Base-by-base conservation (phyloP, 2,329 filamentous ascomycete genomes). In the Aspergillus sp. region DNA sequence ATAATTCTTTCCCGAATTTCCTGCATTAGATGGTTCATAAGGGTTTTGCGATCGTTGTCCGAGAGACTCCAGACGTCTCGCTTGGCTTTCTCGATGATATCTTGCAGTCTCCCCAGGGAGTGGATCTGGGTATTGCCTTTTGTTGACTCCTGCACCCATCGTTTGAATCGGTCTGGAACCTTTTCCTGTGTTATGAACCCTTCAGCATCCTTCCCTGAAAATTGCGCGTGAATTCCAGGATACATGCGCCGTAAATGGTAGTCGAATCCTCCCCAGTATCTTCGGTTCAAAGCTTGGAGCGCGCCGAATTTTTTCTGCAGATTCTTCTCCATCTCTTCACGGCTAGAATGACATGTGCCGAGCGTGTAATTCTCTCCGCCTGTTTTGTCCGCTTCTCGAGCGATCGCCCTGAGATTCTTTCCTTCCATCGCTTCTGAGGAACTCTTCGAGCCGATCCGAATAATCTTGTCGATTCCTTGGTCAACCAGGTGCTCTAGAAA, bases 401-500 rank as follows among this genome's bases (percentile, higher is more conserved):
- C 50, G 28, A 72, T 49, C 3, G 66, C 54, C 0, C 80, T 74
- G 5, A 90, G 77, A 55, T 85, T 88, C 17, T 82, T 69, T 0
- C 69, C 66, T 11, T 81, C 69, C 0, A 90, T 72, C 2, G 74
- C 67, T 30, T 83, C 79, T 0, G 84, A 86, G 60, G 87, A 85
- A 1, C 83, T 86, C 17, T 80, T 80, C 1, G 80, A 81, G 0
- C 89, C 88, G 4, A 91, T 84, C 0, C 88, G 86, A 31, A 91
- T 81, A 22, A 91, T 79, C 5, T 84, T 23, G 64, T 62, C 47
- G 9, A 72, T 68, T 19, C 69, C 53, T 22, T 64, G 63, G 31
- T 71, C 52, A 23, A 86, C 60, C 0, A 90, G 71, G 61, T 89
- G 83, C 64, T 89, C 83, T 0, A 91, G 77, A 1, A 90, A 79